Evolutionary conservation across 805 yeast genomes (phyloP).

Genomic region (Alloascoidea africana): DNA sequence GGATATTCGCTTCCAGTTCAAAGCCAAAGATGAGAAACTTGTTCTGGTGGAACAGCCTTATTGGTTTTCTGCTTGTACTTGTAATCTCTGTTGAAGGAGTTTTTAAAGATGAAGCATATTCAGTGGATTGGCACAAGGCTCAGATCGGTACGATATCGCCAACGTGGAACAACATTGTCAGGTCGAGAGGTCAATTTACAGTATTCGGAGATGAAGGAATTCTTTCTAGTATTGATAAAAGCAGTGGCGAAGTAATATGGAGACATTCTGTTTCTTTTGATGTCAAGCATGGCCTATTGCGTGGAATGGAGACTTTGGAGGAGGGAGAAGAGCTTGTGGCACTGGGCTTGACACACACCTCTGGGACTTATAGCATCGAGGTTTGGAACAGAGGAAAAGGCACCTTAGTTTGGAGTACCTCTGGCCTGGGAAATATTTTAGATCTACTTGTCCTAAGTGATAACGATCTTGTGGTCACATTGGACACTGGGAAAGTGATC

Average conservation of each 20-base stretch:
- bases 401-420: background rate
- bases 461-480: background rate
- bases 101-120: constrained; percentile 18
- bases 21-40: too few species aligned
- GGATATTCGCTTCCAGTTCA: too few species aligned
- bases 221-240: constrained; percentile 11
- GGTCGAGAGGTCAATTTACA: constrained; percentile 7
- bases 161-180: constrained; percentile 4
- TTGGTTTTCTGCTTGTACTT: background rate
- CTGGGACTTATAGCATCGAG: background rate
- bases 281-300: background rate
- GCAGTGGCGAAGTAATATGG: constrained; percentile 14
- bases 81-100: constrained; percentile 13
- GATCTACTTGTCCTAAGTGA: constrained; percentile 1
- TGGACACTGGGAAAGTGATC: background rate
- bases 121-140: constrained; percentile 16
- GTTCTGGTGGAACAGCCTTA: too few species aligned
- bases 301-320: background rate
- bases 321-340: background rate
- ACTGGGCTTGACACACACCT: background rate
- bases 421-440: background rate
- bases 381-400: background rate
- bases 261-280: constrained; percentile 7
- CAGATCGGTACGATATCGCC: constrained; percentile 12
- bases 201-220: constrained; percentile 10